phyloP scores from a whole-genome alignment of 139 green algal species.

The Spirogloea muscicola region DNA sequence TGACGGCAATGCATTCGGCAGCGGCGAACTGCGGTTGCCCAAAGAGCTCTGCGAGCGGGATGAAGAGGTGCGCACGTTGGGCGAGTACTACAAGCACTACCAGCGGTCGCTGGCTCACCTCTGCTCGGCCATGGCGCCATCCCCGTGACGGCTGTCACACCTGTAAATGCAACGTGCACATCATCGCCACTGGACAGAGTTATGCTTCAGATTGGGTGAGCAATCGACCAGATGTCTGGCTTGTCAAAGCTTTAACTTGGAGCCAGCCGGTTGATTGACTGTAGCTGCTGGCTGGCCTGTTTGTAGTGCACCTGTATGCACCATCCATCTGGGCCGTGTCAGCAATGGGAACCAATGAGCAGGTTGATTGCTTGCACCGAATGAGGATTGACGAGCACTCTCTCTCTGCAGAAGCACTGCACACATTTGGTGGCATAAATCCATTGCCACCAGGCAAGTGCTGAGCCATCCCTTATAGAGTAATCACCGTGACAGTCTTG shows the following conservation, averaged over 20 bases:
- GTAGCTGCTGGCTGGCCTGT: too few relatives aligned
- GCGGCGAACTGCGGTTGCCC: neutral
- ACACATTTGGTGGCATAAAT: too few relatives aligned
- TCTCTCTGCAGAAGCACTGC: too few relatives aligned
- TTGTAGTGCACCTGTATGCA: too few relatives aligned
- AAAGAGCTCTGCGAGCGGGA: neutral
- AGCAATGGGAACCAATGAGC: neutral
- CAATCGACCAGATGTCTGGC: neutral
- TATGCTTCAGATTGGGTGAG: neutral
- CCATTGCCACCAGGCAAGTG: too few relatives aligned
- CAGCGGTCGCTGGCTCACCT: slow-evolving; percentile 7
- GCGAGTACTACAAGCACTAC: slow-evolving; percentile 2
- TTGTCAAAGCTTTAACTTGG: too few relatives aligned
- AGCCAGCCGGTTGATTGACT: neutral
- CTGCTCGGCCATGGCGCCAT: neutral
- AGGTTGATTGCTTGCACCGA: too few relatives aligned
- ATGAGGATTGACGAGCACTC: too few relatives aligned
- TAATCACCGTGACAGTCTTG: too few relatives aligned
- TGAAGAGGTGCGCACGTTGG: neutral
- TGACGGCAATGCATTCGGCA: neutral
- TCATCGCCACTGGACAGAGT: neutral
- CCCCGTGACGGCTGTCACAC: neutral
- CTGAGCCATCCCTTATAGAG: too few relatives aligned
- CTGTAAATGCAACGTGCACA: neutral
- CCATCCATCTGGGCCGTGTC: neutral